Conservation (phyloP, 768 basidiomycete genomes). For the Udeniomyces megalosporus region DNA sequence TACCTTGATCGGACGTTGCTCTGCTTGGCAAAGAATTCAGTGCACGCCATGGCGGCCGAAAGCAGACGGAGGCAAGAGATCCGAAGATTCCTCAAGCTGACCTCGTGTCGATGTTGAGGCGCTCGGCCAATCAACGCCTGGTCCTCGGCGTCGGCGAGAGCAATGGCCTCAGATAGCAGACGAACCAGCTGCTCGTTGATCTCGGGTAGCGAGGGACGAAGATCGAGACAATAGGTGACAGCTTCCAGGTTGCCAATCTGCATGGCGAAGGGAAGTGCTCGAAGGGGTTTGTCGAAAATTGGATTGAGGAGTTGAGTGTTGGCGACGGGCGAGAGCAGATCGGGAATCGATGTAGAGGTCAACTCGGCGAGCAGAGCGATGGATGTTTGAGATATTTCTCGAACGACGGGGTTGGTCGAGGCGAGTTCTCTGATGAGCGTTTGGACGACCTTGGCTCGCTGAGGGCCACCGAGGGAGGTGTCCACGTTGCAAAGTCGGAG, state of each 20-base stretch:
- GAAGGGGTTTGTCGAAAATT: conserved; percentile 89
- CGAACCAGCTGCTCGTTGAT: conserved; percentile 82
- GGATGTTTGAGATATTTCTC: conserved; percentile 65
- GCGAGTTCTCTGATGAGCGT: conserved; percentile 59
- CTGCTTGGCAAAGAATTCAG: conserved; percentile 75
- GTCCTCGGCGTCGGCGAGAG: conserved; percentile 90
- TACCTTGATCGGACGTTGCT: conserved; percentile 71
- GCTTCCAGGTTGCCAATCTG: conserved; percentile 98
- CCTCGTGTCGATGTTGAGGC: conserved; percentile 55
- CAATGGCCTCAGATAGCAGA: conserved; percentile 80
- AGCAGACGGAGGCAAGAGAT: conserved; percentile 86
- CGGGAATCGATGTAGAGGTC: conserved; percentile 51
- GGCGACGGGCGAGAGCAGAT: conserved; percentile 53
- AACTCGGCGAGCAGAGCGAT: conserved; percentile 61
- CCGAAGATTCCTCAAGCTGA: conserved; percentile 74
- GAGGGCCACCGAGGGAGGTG: not conserved
- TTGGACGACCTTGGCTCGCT: conserved; percentile 22
- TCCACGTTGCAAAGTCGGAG: conserved; percentile 25
- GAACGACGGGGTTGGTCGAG: conserved; percentile 67
- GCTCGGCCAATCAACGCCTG: conserved; percentile 50
- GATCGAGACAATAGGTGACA: conserved; percentile 76
- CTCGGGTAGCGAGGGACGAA: conserved; percentile 78
- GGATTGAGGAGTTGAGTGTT: conserved; percentile 73
- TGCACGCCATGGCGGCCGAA: conserved; percentile 84
- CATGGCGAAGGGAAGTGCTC: conserved; percentile 82